Evolutionary conservation across 129 eudicot species (phyloP), one percentile per base, ranked within the genome.

Genomic region (Oenanthe sinensis): DNA sequence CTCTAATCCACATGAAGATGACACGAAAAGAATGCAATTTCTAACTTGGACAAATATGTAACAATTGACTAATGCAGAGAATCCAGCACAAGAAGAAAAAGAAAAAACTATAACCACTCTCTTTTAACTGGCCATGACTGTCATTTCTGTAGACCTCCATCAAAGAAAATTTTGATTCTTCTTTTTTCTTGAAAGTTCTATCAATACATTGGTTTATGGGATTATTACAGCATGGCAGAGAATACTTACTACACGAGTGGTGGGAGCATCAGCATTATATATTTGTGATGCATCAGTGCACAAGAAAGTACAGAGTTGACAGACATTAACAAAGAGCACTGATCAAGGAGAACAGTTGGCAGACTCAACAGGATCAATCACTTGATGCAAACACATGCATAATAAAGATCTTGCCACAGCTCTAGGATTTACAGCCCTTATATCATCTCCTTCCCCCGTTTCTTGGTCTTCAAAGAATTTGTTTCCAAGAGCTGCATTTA

Each of bases 171-270:
- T 30, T 1, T 3, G 43, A 67, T 67, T 33, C 72, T 67, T 62
- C 69, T 5, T 67, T 5, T 67, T 67, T 67, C 72, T 67, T 67
- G 42, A 67, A 26, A 67, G 22, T 65, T 67, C 72, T 67, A 26
- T 30, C 72, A 67, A 14, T 67, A 13, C 72, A 67, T 67, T 67
- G 72, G 72, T 67, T 26, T 67, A 67, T 30, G 72, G 72, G 72
- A 67, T 67, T 30, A 67, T 33, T 4, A 12, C 20, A 65, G 39
- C 14, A 67, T 30, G 72, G 72, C 72, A 67, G 72, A 67, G 72
- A 67, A 8, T 30, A 30, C 39, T 65, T 65, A 65, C 71, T 65
- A 65, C 71, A 65, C 30, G 39, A 65, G 30, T 30, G 30, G 71
- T 65, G 37, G 42, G 37, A 65, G 71, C 72, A 67, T 67, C 71